Evolutionary conservation across 768 basidiomycete species (phyloP).

Genomic region (Lentinula edodes): DNA sequence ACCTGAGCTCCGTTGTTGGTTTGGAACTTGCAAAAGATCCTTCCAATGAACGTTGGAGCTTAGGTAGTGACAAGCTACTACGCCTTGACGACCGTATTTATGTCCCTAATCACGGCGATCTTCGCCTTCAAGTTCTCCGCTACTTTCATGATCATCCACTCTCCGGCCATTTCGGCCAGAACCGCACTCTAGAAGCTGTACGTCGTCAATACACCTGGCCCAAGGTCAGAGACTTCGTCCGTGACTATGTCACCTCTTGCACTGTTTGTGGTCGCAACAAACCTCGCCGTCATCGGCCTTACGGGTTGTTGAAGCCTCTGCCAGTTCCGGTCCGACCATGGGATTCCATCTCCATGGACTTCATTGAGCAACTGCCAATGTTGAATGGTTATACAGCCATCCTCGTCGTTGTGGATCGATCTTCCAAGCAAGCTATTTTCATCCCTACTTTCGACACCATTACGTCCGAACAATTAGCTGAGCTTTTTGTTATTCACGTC

Average conservation of each 20-base stretch:
- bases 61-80: background rate
- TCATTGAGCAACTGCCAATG: slow-evolving; percentile 18
- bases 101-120: slow-evolving; percentile 11
- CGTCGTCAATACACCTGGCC: slow-evolving; percentile 1
- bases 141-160: slow-evolving; percentile 18
- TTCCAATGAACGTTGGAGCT: background rate
- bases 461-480: slow-evolving; percentile 9
- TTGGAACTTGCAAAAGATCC: background rate
- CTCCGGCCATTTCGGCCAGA: slow-evolving; percentile 25
- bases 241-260: slow-evolving; percentile 19
- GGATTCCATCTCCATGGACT: slow-evolving; percentile 18
- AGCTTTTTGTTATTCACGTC: slow-evolving; percentile 12
- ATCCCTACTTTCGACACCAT: slow-evolving; percentile 9
- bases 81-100: background rate
- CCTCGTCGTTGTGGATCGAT: slow-evolving; percentile 5
- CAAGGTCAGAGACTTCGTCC: slow-evolving; percentile 3
- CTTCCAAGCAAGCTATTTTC: slow-evolving; percentile 10
- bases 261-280: slow-evolving; percentile 21
- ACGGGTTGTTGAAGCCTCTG: slow-evolving; percentile 17
- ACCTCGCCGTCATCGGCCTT: slow-evolving; percentile 9
- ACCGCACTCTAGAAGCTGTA: slow-evolving; percentile 14
- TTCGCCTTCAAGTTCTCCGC: slow-evolving; percentile 17
- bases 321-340: slow-evolving; percentile 15
- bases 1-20: background rate
- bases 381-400: slow-evolving; percentile 12